A percentile compares a stretch with the other conserved stretches of the same genome.
Conservation (phyloP, 306 rosid species). For the Vigna angularis region DNA sequence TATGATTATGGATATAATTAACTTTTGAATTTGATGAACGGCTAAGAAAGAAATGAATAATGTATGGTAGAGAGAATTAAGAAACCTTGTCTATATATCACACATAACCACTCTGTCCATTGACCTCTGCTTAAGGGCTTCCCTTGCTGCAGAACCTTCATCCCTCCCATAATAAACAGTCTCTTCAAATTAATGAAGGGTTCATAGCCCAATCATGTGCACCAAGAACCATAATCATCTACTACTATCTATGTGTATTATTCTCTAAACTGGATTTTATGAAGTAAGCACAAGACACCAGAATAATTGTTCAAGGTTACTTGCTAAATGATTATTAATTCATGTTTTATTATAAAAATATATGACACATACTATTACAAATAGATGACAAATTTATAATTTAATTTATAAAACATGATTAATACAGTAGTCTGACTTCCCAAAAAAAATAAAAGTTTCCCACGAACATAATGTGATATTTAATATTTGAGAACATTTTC, state of each 20-base stretch:
- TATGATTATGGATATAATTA: constrained; percentile 25
- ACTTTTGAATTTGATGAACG: constrained; percentile 29
- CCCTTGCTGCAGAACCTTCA: constrained; percentile 94
- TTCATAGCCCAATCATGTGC: constrained; percentile 18
- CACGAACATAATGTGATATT: too few relatives aligned
- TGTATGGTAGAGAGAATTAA: constrained; percentile 4
- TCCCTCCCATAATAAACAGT: constrained; percentile 96
- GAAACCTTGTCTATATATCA: constrained; percentile 86
- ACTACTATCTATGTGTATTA: background rate
- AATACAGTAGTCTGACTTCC: too few relatives aligned
- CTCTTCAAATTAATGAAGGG: constrained; percentile 44
- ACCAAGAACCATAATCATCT: constrained; percentile 18
- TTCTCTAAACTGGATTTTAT: background rate
- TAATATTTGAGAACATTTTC: too few relatives aligned
- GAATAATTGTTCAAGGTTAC: background rate
- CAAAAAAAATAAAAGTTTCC: too few relatives aligned
- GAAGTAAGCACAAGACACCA: background rate
- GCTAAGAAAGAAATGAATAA: constrained; percentile 2
- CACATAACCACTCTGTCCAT: constrained; percentile 86
- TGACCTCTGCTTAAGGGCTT: constrained; percentile 88
- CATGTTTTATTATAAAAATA: too few relatives aligned
- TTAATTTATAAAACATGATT: too few relatives aligned
- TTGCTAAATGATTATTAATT: background rate
- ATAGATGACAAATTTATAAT: too few relatives aligned
- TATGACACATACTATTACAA: too few relatives aligned